These are phyloP conservation scores for Galeopsis tetrahit DNA, from an alignment of 257 asterid genomes.

Conservation along the genomic window DNA sequence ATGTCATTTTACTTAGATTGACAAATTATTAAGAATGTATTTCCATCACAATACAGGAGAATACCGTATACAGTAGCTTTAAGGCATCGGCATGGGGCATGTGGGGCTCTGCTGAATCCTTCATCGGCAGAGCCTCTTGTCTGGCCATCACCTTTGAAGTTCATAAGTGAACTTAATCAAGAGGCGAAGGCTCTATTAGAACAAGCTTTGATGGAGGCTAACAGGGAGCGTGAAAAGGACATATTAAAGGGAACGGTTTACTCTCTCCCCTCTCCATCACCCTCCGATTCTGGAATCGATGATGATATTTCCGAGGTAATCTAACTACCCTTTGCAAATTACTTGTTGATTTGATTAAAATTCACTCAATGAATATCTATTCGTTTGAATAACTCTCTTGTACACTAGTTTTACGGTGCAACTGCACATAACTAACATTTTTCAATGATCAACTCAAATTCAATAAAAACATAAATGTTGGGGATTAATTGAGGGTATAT, in stretches of 20 bases:
- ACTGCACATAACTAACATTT: background rate
- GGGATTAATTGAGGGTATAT: slow-evolving; percentile 10
- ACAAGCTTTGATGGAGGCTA: slow-evolving; percentile 79
- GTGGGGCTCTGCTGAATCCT: slow-evolving; percentile 90
- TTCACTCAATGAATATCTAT: background rate
- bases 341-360: background rate
- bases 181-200: slow-evolving; percentile 85
- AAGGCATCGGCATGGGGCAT: slow-evolving; percentile 74
- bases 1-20: background rate
- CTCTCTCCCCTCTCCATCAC: slow-evolving; percentile 60
- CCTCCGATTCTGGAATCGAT: slow-evolving; percentile 59
- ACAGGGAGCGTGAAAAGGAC: slow-evolving; percentile 74
- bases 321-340: background rate
- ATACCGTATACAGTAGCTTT: slow-evolving; percentile 83
- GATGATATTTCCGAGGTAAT: slow-evolving; percentile 77
- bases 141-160: slow-evolving; percentile 94
- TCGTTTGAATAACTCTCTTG: background rate
- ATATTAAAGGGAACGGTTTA: slow-evolving; percentile 66
- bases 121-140: slow-evolving; percentile 95
- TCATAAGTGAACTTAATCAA: slow-evolving; percentile 83
- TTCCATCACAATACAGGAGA: slow-evolving; percentile 56
- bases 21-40: background rate
- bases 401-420: background rate
- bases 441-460: background rate
- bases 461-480: slow-evolving; percentile 9